Evolutionary conservation across 2,329 filamentous ascomycete genomes (phyloP).

Genomic region (Aspergillus sp.): DNA sequence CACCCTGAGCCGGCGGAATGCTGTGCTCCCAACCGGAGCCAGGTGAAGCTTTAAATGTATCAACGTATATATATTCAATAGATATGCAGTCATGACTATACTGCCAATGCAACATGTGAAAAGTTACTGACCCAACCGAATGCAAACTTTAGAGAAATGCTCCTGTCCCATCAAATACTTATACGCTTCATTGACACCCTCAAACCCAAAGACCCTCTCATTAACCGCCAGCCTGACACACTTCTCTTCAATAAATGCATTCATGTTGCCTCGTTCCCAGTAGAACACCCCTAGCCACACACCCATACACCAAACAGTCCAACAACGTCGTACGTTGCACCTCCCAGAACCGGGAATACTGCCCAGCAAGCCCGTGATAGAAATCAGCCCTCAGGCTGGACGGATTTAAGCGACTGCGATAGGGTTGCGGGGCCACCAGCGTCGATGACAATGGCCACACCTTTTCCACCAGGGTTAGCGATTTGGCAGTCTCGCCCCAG

Average conservation of each 20-base stretch:
- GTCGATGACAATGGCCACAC: slow-evolving; percentile 50
- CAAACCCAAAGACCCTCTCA: slow-evolving; percentile 41
- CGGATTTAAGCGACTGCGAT: slow-evolving; percentile 35
- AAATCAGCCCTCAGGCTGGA: slow-evolving; percentile 42
- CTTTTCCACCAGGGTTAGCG: slow-evolving; percentile 39
- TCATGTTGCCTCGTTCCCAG: slow-evolving; percentile 44
- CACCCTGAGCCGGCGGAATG: slow-evolving; percentile 20
- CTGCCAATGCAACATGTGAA: background rate
- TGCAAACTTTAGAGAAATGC: slow-evolving; percentile 36
- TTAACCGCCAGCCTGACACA: slow-evolving; percentile 44
- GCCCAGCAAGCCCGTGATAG: slow-evolving; percentile 47
- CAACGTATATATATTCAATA: background rate
- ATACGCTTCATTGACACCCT: slow-evolving; percentile 43
- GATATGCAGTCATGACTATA: background rate
- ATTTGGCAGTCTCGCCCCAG: slow-evolving; percentile 49
- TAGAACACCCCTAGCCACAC: slow-evolving; percentile 41
- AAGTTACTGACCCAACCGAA: background rate
- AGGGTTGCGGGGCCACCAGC: slow-evolving; percentile 49
- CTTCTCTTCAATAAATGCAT: slow-evolving; percentile 41
- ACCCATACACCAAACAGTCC: slow-evolving; percentile 28
- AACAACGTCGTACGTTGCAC: background rate
- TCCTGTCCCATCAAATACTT: slow-evolving; percentile 44
- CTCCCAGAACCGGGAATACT: slow-evolving; percentile 24
- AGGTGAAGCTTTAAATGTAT: slow-evolving; percentile 18
- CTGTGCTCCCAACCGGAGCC: slow-evolving; percentile 13